These are phyloP conservation scores for Brettanomyces nanus DNA, from an alignment of 805 yeast species.

Conservation along the genomic window DNA sequence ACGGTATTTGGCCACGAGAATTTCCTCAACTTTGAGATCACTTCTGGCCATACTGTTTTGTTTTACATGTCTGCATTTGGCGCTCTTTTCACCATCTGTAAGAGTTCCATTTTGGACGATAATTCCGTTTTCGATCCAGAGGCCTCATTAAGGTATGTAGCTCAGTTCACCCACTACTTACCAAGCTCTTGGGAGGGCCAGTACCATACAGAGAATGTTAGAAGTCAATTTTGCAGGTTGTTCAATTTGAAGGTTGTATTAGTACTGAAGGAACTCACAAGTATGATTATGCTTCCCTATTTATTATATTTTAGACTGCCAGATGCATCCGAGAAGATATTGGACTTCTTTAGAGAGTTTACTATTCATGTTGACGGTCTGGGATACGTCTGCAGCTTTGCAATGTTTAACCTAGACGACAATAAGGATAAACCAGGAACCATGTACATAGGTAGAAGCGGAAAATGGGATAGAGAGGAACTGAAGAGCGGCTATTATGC, in stretches of 20 bases:
- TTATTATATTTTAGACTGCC: conserved; percentile 83
- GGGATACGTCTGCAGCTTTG: conserved; percentile 91
- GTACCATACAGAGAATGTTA: conserved; percentile 78
- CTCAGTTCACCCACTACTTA: conserved; percentile 82
- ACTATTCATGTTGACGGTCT: conserved; percentile 89
- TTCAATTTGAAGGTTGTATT: conserved; percentile 69
- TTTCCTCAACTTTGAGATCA: conserved; percentile 81
- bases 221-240: conserved; percentile 69
- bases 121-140: conserved; percentile 85
- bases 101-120: conserved; percentile 59
- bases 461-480: conserved; percentile 22
- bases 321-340: conserved; percentile 58
- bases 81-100: conserved; percentile 76
- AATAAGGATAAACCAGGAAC: conserved; percentile 28
- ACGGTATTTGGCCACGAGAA: conserved; percentile 83
- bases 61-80: conserved; percentile 88
- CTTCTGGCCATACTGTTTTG: conserved; percentile 70
- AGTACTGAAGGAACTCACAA: conserved; percentile 68
- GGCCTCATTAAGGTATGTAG: conserved; percentile 67
- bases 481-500: conserved; percentile 33
- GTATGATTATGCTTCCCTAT: conserved; percentile 80
- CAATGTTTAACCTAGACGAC: conserved; percentile 79
- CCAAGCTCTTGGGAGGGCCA: conserved; percentile 83
- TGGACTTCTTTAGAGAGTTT: conserved; percentile 86
- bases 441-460: conserved; percentile 12